These are phyloP conservation scores for Podaxis carcinomalis DNA, from an alignment of 768 basidiomycete genomes.

Conservation along the genomic window DNA sequence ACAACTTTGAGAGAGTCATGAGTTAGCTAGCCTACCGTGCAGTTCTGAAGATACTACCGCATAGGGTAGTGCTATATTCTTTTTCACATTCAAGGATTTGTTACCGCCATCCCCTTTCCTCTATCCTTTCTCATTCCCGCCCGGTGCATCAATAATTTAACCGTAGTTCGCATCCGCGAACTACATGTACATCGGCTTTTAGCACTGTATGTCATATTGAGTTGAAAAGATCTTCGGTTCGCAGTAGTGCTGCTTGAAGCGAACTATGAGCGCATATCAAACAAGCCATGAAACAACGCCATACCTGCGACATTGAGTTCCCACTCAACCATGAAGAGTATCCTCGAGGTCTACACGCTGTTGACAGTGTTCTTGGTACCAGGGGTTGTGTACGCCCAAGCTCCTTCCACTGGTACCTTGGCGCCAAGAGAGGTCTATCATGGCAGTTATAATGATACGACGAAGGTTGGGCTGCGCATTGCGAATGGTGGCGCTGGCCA, in stretches of 20 bases:
- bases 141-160: no score
- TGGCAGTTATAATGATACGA: conserved; percentile 30
- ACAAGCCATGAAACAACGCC: background rate
- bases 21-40: background rate
- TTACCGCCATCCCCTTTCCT: background rate
- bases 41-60: no score
- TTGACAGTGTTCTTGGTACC: background rate
- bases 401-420: background rate
- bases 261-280: background rate
- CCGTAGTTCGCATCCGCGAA: no score
- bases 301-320: background rate
- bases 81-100: no score
- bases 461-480: conserved; percentile 37
- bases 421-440: conserved; percentile 31
- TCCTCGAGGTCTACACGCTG: background rate
- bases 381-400: background rate
- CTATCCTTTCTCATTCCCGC: no score
- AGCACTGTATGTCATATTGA: no score
- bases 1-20: background rate
- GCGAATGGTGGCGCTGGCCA: conserved; percentile 50
- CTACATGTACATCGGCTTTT: no score
- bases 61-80: background rate
- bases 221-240: no score
- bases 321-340: conserved; percentile 1
- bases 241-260: no score